A percentile compares a stretch with the other conserved stretches of the same genome.
Evolutionary conservation across 208 protist genomes (phyloP).

Genomic region (Porcisia deanei): DNA sequence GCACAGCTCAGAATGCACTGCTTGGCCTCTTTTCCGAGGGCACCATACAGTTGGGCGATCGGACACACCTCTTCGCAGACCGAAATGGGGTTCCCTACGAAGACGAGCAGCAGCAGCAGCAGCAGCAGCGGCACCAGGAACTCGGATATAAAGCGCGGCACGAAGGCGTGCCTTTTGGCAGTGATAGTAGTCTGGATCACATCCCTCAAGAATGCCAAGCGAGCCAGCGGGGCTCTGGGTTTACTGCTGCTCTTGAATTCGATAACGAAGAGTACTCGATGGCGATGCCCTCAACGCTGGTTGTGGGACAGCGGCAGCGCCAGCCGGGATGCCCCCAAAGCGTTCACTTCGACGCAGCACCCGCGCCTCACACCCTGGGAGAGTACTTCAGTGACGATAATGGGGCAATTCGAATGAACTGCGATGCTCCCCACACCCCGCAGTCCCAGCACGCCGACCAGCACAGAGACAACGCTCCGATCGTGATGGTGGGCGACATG

Average conservation of each 20-base stretch:
- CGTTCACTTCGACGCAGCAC: neutral
- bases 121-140: conserved; percentile 4
- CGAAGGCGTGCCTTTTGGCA: neutral
- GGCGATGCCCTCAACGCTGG: neutral
- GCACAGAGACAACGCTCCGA: neutral
- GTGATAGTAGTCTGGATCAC: neutral
- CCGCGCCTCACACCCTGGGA: neutral
- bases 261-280: neutral
- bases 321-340: neutral
- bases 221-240: neutral
- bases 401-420: neutral
- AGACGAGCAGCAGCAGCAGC: neutral
- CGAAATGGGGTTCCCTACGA: conserved; percentile 23
- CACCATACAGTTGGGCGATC: conserved; percentile 23
- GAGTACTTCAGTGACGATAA: conserved; percentile 9
- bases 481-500: neutral
- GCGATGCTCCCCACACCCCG: neutral
- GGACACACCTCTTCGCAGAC: conserved; percentile 22
- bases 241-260: neutral
- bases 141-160: neutral
- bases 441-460: neutral
- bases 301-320: neutral
- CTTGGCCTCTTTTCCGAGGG: conserved; percentile 22
- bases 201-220: too few species aligned
- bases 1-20: conserved; percentile 22